Evolutionary conservation across 1,284 basidiomycete genomes (phyloP).

Genomic region (Puccinia coronata): DNA sequence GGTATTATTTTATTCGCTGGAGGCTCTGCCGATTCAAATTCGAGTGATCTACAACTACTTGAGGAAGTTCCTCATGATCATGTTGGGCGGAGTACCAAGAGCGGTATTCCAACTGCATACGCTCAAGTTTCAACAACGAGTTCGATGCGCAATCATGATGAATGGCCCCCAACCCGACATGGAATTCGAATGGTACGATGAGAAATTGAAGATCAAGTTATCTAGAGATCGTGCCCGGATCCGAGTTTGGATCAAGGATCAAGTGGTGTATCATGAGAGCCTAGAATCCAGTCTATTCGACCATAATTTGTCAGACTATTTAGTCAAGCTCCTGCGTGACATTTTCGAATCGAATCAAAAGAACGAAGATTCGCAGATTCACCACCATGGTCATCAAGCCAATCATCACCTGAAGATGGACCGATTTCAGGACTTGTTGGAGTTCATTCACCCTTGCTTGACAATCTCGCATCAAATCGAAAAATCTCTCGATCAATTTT

Average conservation of each 20-base stretch:
- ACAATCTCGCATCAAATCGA: neutral
- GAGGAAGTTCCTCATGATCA: slow-evolving; percentile 7
- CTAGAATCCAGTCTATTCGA: neutral
- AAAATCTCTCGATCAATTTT: neutral
- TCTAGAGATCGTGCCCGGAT: neutral
- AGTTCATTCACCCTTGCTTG: neutral
- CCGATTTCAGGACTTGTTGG: neutral
- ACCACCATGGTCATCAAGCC: neutral
- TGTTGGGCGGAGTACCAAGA: neutral
- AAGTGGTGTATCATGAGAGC: neutral
- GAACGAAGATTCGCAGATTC: neutral
- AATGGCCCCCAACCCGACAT: slow-evolving; percentile 4
- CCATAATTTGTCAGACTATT: neutral
- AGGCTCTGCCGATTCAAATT: neutral
- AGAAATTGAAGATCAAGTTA: neutral
- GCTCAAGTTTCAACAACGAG: neutral
- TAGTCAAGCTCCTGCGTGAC: neutral
- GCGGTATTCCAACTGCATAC: slow-evolving; percentile 20
- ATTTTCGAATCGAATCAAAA: neutral
- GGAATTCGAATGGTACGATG: neutral
- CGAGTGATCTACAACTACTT: slow-evolving; percentile 5
- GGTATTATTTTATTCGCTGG: neutral
- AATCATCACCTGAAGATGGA: neutral
- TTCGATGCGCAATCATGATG: slow-evolving; percentile 22
- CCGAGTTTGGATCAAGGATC: neutral